phyloP scores from a whole-genome alignment of 164 flowering plant species.

The Tetracentron sinense region DNA sequence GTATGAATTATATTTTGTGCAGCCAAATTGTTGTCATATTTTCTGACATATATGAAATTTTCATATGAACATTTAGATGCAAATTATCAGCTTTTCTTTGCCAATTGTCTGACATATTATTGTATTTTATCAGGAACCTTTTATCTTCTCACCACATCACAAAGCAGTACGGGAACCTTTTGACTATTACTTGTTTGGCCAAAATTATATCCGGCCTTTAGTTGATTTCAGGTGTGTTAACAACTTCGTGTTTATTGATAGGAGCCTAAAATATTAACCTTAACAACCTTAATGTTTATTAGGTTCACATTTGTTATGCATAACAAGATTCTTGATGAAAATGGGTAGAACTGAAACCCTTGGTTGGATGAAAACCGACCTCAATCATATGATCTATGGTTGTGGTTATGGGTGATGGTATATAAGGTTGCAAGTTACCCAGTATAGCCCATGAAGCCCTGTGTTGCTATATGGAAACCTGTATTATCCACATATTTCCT shows the following conservation, averaged over 20 bases:
- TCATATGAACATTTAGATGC: not conserved
- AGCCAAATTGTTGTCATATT: constrained; percentile 1
- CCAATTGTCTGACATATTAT: constrained; percentile 9
- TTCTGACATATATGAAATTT: not conserved
- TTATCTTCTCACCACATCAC: constrained; percentile 69
- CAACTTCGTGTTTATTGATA: not conserved
- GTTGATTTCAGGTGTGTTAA: constrained; percentile 72
- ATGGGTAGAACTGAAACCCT: too few species aligned
- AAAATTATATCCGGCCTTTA: constrained; percentile 78
- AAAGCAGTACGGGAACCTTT: constrained; percentile 83
- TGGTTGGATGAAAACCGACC: too few species aligned
- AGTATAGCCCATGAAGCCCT: too few species aligned
- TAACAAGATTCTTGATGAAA: too few species aligned
- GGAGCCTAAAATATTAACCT: too few species aligned
- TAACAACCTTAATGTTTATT: not conserved
- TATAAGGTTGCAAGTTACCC: too few species aligned
- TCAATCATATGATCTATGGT: too few species aligned
- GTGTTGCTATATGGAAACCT: too few species aligned
- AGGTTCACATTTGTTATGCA: not conserved
- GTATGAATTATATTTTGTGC: constrained; percentile 32
- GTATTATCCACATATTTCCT: too few species aligned
- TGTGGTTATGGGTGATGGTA: too few species aligned
- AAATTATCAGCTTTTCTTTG: constrained; percentile 3
- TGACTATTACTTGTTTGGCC: constrained; percentile 92
- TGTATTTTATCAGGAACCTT: constrained; percentile 67